Evolutionary conservation across 176 grass and related monocot genomes (phyloP).

Genomic region (Alloteropsis semialata): DNA sequence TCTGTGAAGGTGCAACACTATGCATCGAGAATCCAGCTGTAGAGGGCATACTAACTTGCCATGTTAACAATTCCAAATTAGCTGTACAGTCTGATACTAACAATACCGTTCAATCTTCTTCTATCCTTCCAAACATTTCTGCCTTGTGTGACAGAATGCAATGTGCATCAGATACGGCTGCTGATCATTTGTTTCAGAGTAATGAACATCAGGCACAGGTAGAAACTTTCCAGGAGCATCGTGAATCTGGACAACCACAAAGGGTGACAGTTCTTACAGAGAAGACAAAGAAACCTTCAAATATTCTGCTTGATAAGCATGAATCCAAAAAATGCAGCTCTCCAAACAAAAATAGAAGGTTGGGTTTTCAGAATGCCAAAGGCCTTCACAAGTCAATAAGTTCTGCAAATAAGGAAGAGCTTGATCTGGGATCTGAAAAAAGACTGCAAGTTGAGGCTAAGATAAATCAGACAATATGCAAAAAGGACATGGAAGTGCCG

Average conservation of each 20-base stretch:
- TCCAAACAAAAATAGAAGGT: conserved; percentile 20
- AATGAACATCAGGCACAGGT: background rate
- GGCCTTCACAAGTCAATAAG: background rate
- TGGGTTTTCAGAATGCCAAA: background rate
- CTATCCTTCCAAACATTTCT: background rate
- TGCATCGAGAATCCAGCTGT: conserved; percentile 22
- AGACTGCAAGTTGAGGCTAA: background rate
- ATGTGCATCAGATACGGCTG: conserved; percentile 21
- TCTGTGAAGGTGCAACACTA: conserved; percentile 12
- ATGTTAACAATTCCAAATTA: conserved; percentile 12
- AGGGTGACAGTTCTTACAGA: background rate
- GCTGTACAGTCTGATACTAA: conserved; percentile 8
- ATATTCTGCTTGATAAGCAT: background rate
- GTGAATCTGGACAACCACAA: background rate
- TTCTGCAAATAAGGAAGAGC: conserved; percentile 5
- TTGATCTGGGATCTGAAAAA: conserved; percentile 12
- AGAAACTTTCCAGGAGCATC: background rate
- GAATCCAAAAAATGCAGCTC: background rate
- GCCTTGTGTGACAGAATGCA: background rate
- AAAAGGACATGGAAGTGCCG: conserved; percentile 1
- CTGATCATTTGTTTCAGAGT: conserved; percentile 23
- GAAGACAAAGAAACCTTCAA: conserved; percentile 34
- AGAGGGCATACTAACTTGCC: background rate
- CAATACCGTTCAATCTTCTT: background rate
- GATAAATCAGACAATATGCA: background rate